Evolutionary conservation across 495 filamentous ascomycete species (phyloP).

Genomic region (Lasiosphaeria hispida): DNA sequence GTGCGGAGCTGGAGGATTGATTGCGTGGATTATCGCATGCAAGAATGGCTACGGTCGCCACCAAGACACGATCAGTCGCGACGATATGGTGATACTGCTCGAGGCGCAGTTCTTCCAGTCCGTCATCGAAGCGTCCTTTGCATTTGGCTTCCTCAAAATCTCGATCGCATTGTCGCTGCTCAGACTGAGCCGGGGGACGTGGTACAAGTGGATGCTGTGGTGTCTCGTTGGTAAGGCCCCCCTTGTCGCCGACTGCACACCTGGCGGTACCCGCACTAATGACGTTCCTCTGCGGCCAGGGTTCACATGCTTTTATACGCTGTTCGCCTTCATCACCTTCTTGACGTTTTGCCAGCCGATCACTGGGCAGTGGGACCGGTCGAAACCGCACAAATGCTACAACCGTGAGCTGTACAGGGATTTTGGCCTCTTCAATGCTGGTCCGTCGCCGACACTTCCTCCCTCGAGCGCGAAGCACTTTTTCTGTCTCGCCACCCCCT

Average conservation of each 20-base stretch:
- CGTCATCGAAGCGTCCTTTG: conserved; percentile 37
- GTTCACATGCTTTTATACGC: conserved; percentile 34
- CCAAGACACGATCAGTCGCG: conserved; percentile 24
- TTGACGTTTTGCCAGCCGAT: conserved; percentile 37
- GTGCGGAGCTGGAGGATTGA: conserved; percentile 20
- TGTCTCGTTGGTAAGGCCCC: conserved; percentile 21
- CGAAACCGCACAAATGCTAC: conserved; percentile 28
- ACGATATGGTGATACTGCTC: conserved; percentile 31
- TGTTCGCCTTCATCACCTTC: conserved; percentile 35
- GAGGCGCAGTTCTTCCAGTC: conserved; percentile 43
- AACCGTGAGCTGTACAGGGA: conserved; percentile 29
- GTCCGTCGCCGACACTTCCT: conserved; percentile 15
- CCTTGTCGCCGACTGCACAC: not conserved
- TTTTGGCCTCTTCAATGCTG: conserved; percentile 40
- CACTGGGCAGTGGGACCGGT: conserved; percentile 33
- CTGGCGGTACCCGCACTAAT: conserved; percentile 1
- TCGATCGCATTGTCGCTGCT: conserved; percentile 40
- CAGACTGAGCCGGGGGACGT: conserved; percentile 23
- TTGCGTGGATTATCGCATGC: conserved; percentile 23
- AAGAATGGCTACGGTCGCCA: conserved; percentile 41
- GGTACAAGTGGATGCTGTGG: conserved; percentile 29
- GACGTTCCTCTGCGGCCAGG: conserved; percentile 13
- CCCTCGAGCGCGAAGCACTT: not conserved
- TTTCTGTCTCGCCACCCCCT: not conserved
- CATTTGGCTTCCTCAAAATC: conserved; percentile 46